Percentiles rank a stretch among this genome's conserved stretches.
These are phyloP conservation scores for Malassezia restricta DNA, from an alignment of 1,284 basidiomycete species.

Conservation along the genomic window DNA sequence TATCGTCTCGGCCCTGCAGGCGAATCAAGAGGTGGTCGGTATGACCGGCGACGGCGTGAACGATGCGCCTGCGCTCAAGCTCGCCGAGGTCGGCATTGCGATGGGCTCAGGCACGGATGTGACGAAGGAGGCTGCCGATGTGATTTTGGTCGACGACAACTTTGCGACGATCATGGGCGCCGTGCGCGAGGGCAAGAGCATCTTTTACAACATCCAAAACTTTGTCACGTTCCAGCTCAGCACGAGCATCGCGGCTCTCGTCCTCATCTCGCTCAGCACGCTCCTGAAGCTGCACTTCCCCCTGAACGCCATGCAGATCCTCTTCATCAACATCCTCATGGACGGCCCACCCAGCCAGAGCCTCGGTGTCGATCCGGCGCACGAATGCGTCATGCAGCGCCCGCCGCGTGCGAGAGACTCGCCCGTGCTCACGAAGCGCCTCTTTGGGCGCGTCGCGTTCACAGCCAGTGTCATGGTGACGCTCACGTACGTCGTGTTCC, in stretches of 20 bases:
- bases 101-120: slow-evolving; percentile 98
- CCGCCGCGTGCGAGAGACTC: slow-evolving; percentile 80
- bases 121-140: slow-evolving; percentile 92
- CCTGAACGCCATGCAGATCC: slow-evolving; percentile 94
- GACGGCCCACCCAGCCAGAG: slow-evolving; percentile 95
- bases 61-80: slow-evolving; percentile 88
- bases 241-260: slow-evolving; percentile 83
- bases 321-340: slow-evolving; percentile 98
- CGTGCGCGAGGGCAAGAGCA: slow-evolving; percentile 89
- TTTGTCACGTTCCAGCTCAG: slow-evolving; percentile 93
- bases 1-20: slow-evolving; percentile 83
- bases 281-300: slow-evolving; percentile 78
- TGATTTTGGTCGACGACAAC: slow-evolving; percentile 94
- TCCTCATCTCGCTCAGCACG: slow-evolving; percentile 86
- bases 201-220: slow-evolving; percentile 97
- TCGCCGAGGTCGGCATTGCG: slow-evolving; percentile 93
- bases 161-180: slow-evolving; percentile 87
- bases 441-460: slow-evolving; percentile 72
- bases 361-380: slow-evolving; percentile 88
- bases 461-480: slow-evolving; percentile 78
- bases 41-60: slow-evolving; percentile 99
- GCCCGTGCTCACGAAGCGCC: slow-evolving; percentile 63
- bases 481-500: slow-evolving; percentile 78
- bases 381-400: slow-evolving; percentile 66
- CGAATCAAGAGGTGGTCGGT: slow-evolving; percentile 74